Conservation (phyloP, 73 alveolate species). For the Paramecium primaurelia region DNA sequence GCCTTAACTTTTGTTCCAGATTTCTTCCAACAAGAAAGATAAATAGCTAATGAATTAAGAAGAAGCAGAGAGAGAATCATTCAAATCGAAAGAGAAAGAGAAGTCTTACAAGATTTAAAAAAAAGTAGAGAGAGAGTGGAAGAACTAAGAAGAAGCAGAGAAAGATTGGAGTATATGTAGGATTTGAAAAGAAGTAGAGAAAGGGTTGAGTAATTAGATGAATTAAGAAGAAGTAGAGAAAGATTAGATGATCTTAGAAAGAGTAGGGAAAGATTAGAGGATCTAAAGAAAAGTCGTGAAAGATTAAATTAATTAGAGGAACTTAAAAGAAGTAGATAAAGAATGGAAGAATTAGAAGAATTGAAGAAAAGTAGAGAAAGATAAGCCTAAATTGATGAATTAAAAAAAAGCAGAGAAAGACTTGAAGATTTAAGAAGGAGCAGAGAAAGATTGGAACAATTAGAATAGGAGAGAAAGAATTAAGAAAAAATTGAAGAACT, state of each 20-base stretch:
- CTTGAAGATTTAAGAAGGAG: not conserved
- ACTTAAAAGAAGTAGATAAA: conserved; percentile 26
- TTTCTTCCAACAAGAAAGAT: conserved; percentile 26
- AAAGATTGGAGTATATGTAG: conserved; percentile 24
- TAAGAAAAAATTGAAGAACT: conserved; percentile 32
- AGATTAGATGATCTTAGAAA: conserved; percentile 35
- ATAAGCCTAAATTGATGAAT: conserved; percentile 8
- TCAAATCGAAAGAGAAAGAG: conserved; percentile 36
- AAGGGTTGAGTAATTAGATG: conserved; percentile 28
- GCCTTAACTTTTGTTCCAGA: conserved; percentile 39
- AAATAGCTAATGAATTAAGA: conserved; percentile 38
- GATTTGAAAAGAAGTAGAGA: conserved; percentile 19
- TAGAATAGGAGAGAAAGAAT: conserved; percentile 46
- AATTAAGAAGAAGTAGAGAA: conserved; percentile 36
- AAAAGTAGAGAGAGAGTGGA: conserved; percentile 40
- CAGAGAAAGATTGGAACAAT: conserved; percentile 43
- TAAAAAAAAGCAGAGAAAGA: conserved; percentile 27
- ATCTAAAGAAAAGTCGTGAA: not conserved
- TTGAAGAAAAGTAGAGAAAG: conserved; percentile 27
- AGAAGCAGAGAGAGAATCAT: conserved; percentile 40
- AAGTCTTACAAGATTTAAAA: not conserved
- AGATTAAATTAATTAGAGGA: conserved; percentile 28
- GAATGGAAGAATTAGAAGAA: conserved; percentile 45
- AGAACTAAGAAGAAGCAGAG: not conserved
- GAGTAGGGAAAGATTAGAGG: conserved; percentile 48